A percentile compares a stretch with the other conserved stretches of the same genome.
Conservation (phyloP, 2,329 filamentous ascomycete genomes). For the Lasiodiplodia sp. region DNA sequence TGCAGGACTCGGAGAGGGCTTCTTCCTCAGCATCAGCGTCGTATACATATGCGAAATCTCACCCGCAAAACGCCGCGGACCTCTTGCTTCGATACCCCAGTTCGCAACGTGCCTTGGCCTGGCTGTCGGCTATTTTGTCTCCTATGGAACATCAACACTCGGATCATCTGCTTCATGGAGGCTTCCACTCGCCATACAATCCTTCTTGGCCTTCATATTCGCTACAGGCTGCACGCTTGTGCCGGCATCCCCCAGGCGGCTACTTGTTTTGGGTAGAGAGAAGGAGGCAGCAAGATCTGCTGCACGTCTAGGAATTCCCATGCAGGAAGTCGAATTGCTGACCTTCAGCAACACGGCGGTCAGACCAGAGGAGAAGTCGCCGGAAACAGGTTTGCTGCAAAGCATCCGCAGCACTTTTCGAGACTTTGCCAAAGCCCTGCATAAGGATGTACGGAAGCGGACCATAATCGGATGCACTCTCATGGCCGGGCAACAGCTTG, state of each 20-base stretch:
- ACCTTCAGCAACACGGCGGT: no score
- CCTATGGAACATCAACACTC: conserved; percentile 62
- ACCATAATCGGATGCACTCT: conserved; percentile 61
- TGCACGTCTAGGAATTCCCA: conserved; percentile 41
- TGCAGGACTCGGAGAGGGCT: conserved; percentile 65
- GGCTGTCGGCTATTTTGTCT: conserved; percentile 65
- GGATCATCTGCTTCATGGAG: conserved; percentile 62
- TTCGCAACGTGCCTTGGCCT: conserved; percentile 60
- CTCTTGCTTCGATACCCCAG: conserved; percentile 61
- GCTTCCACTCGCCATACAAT: conserved; percentile 61
- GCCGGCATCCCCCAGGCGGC: conserved; percentile 66
- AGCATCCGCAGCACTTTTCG: no score
- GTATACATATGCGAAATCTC: conserved; percentile 67
- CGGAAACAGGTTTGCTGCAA: no score
- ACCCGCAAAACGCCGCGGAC: conserved; percentile 58
- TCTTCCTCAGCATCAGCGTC: conserved; percentile 56
- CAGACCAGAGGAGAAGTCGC: no score
- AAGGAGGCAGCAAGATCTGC: conserved; percentile 51
- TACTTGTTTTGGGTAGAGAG: conserved; percentile 56
- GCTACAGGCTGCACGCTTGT: conserved; percentile 52
- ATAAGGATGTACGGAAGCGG: neutral
- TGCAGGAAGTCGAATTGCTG: conserved; percentile 6
- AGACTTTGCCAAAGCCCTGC: no score
- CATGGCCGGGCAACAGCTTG: conserved; percentile 66
- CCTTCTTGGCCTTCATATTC: conserved; percentile 50